These are phyloP conservation scores for Fusarium duplospermum DNA, from an alignment of 2,329 filamentous ascomycete species.

Conservation along the genomic window DNA sequence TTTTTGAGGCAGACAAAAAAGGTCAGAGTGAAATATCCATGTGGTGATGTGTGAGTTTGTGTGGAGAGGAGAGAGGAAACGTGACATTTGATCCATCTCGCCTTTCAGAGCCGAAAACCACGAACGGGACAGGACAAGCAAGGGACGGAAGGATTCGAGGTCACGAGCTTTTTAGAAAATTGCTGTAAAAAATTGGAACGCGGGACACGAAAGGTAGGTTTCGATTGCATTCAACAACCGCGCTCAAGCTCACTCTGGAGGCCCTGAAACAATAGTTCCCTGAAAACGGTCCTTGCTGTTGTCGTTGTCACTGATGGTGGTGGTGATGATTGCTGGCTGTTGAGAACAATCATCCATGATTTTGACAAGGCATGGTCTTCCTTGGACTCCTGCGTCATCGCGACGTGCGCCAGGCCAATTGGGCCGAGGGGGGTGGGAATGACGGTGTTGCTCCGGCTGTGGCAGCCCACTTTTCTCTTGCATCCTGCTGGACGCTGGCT, in stretches of 20 bases:
- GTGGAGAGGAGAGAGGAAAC: slow-evolving; percentile 5
- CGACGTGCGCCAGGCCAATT: slow-evolving; percentile 34
- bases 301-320: slow-evolving; percentile 13
- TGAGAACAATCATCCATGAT: slow-evolving; percentile 19
- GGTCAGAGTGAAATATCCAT: not conserved
- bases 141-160: slow-evolving; percentile 18
- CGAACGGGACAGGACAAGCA: slow-evolving; percentile 6
- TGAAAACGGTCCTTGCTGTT: slow-evolving; percentile 11
- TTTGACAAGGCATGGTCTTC: slow-evolving; percentile 26
- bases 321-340: slow-evolving; percentile 26
- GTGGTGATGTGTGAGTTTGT: not conserved
- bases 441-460: slow-evolving; percentile 33
- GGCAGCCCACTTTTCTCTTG: slow-evolving; percentile 18
- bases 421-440: slow-evolving; percentile 34
- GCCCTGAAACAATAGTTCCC: slow-evolving; percentile 19
- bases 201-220: slow-evolving; percentile 30
- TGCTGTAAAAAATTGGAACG: not conserved
- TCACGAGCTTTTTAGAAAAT: not conserved
- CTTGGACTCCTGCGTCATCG: slow-evolving; percentile 42
- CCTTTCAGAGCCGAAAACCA: slow-evolving; percentile 18
- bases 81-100: slow-evolving; percentile 16
- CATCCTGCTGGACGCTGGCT: slow-evolving; percentile 21
- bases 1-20: not conserved
- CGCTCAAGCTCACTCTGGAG: not conserved
- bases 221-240: slow-evolving; percentile 14